Conservation (phyloP, 75 land plant species). For the Adiantum capillusveneris region DNA sequence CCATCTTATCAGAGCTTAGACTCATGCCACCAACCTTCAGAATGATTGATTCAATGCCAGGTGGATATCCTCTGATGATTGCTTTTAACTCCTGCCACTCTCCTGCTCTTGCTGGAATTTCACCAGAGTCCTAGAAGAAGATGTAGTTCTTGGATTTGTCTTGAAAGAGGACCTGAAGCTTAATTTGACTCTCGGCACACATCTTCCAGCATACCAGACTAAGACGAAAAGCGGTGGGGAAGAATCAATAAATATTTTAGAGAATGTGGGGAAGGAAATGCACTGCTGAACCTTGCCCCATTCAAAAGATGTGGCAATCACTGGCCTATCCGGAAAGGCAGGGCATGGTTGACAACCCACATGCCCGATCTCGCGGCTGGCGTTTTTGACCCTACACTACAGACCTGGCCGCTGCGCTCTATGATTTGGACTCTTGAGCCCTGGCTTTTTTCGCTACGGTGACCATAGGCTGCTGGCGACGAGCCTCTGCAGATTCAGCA, state of each 20-base stretch:
- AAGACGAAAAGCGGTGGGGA: slow-evolving; percentile 25
- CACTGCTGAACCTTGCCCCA: slow-evolving; percentile 35
- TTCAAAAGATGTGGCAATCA: slow-evolving; percentile 28
- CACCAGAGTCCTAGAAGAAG: slow-evolving; percentile 28
- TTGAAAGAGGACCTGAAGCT: slow-evolving; percentile 11
- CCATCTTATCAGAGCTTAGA: neutral
- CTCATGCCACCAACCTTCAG: slow-evolving; percentile 30
- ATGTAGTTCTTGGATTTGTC: slow-evolving; percentile 23
- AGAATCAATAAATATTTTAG: slow-evolving; percentile 26
- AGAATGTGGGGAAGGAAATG: slow-evolving; percentile 25
- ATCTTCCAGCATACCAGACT: slow-evolving; percentile 22
- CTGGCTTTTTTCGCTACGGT: no score
- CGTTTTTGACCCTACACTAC: no score
- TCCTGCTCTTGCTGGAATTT: slow-evolving; percentile 11
- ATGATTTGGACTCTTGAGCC: no score
- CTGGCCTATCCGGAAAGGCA: slow-evolving; percentile 10
- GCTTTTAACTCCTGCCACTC: slow-evolving; percentile 24
- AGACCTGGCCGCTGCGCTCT: no score
- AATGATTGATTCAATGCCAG: slow-evolving; percentile 22
- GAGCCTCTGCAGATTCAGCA: no score
- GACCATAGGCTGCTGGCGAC: no score
- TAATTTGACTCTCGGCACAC: slow-evolving; percentile 11
- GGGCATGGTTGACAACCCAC: slow-evolving; percentile 26
- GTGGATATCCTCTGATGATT: slow-evolving; percentile 19
- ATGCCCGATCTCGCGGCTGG: no score